Evolutionary conservation across 2,329 filamentous ascomycete genomes (phyloP), one percentile per base, ranked within the genome.

Genomic region (Aspergillus arachidicola): DNA sequence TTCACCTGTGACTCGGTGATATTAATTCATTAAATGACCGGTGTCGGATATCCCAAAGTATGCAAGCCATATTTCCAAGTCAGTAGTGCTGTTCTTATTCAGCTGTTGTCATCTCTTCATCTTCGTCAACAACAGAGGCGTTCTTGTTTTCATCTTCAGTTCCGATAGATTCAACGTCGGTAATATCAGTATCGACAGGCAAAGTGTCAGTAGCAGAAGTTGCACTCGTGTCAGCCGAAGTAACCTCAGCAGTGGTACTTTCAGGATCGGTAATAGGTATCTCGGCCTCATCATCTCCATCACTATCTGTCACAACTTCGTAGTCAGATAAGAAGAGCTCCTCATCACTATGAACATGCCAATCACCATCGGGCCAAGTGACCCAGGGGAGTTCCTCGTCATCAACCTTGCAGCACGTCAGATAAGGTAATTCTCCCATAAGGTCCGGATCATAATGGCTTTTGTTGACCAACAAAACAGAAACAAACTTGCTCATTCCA

Each of bases 331-430:
- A 10, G 21, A 55, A 38, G 38, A 9, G 30, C 12, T 53, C 32
- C 5, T 34, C 41, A 9, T 55, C 28, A 19, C 34, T 14, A 23
- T 59, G 19, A 32, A 30, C 34, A 19, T 51, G 26, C 28, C 30
- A 26, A 59, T 21, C 26, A 51, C 26, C 54, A 45, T 53, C 41
- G 11, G 28, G 34, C 14, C 46, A 34, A 23, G 45, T 57, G 28
- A 46, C 26, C 62, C 60, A 64, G 3, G 66, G 66, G 28, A 66
- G 38, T 38, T 64, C 65, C 1, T 63, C 58, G 3, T 64, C 53
- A 2, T 73, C 69, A 50, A 85, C 73, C 12, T 76, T 72, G 14
- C 73, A 74, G 67, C 81, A 83, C 1, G 82, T 83, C 57, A 85
- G 72, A 68, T 83, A 82, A 4, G 71, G 58, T 36, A 83, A 65